A percentile compares a stretch with the other conserved stretches of the same genome.
Conservation (phyloP, 306 rosid genomes). For the Amphicarpaea edgeworthii region DNA sequence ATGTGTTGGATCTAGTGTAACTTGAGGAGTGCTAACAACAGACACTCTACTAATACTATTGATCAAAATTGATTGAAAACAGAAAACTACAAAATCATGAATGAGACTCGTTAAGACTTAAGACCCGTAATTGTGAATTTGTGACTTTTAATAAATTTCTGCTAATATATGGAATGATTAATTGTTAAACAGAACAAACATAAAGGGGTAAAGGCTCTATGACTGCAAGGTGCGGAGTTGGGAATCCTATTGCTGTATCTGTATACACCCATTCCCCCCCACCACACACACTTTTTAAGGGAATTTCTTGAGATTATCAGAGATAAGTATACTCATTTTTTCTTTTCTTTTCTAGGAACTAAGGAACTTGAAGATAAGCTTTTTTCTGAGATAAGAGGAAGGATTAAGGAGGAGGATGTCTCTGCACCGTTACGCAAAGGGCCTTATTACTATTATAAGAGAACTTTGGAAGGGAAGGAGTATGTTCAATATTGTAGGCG, state of each 20-base stretch:
- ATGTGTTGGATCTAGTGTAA: not conserved
- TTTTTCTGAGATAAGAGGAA: conserved; percentile 75
- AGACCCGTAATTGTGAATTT: too few relatives aligned
- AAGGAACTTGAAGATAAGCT: conserved; percentile 71
- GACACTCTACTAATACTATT: not conserved
- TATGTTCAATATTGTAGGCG: conserved; percentile 85
- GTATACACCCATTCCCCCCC: not conserved
- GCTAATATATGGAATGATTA: not conserved
- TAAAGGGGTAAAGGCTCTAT: conserved; percentile 12
- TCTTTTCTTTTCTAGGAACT: conserved; percentile 56
- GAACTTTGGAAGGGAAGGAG: conserved; percentile 76
- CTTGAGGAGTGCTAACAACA: not conserved
- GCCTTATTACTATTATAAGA: conserved; percentile 70
- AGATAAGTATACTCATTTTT: not conserved
- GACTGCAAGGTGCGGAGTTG: conserved; percentile 8
- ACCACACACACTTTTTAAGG: not conserved
- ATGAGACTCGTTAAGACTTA: too few relatives aligned
- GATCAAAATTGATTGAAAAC: too few relatives aligned
- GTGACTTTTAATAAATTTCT: too few relatives aligned
- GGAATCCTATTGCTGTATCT: not conserved
- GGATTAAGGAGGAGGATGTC: conserved; percentile 86
- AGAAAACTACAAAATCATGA: too few relatives aligned
- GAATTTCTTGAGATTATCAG: not conserved
- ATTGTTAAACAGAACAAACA: conserved; percentile 6
- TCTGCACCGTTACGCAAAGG: conserved; percentile 78